These are phyloP conservation scores for Chaetomiaceae sp. DNA, from an alignment of 2,329 filamentous ascomycete genomes.

Conservation along the genomic window DNA sequence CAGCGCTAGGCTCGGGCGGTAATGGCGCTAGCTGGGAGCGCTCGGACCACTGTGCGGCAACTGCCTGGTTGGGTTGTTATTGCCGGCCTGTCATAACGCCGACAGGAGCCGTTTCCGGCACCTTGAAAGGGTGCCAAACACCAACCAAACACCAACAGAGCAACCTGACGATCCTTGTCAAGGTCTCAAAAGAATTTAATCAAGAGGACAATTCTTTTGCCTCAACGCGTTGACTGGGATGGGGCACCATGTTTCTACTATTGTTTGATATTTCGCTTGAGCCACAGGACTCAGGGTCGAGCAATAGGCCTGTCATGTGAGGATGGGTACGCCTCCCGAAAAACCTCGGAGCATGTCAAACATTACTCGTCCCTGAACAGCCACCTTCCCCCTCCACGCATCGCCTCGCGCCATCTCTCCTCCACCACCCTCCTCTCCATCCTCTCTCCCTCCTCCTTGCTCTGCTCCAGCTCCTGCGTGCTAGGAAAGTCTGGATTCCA, in stretches of 20 bases:
- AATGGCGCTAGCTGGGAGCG: neutral
- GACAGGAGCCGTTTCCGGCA: neutral
- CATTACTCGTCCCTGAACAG: slow-evolving; percentile 77
- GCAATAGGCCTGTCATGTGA: too few species aligned
- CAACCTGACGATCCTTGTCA: too few species aligned
- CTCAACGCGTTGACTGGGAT: too few species aligned
- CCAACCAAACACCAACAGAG: too few species aligned
- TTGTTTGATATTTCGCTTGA: too few species aligned
- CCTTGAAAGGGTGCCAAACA: too few species aligned
- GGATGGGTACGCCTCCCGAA: neutral
- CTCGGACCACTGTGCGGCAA: slow-evolving; percentile 3
- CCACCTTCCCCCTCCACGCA: slow-evolving; percentile 72
- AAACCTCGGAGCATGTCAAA: too few species aligned
- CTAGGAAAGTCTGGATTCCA: slow-evolving; percentile 86
- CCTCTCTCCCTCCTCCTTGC: slow-evolving; percentile 59
- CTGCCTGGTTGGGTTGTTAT: neutral
- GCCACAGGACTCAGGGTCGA: too few species aligned
- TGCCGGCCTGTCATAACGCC: too few species aligned
- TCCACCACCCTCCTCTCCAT: slow-evolving; percentile 59
- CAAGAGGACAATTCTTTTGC: too few species aligned
- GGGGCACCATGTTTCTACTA: too few species aligned
- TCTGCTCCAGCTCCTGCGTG: slow-evolving; percentile 69
- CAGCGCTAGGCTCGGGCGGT: neutral
- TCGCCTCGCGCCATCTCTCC: slow-evolving; percentile 74
- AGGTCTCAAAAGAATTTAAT: too few species aligned